Evolutionary conservation across 75 land plant species (phyloP).

Genomic region (Cunninghamia lanceolata): DNA sequence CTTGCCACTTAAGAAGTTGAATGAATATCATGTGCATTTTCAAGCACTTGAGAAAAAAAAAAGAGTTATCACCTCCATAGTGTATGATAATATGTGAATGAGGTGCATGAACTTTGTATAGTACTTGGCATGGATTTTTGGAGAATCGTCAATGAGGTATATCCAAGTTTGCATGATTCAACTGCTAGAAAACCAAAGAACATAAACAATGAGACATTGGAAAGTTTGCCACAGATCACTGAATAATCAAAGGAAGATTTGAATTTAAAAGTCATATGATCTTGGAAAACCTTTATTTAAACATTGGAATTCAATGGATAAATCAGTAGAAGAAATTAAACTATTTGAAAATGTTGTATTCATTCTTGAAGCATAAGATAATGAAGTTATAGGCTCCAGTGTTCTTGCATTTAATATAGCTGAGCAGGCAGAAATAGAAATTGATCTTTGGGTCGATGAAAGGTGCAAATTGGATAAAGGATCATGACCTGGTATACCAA

Average conservation of each 20-base stretch:
- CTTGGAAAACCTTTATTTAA: constrained; percentile 54
- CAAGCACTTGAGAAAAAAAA: too few relatives aligned
- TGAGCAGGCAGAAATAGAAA: constrained; percentile 53
- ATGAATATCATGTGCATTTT: constrained; percentile 60
- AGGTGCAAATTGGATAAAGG: too few relatives aligned
- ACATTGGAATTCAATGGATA: constrained; percentile 74
- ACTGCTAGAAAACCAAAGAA: constrained; percentile 20
- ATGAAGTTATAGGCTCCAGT: constrained; percentile 38
- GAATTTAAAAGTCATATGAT: constrained; percentile 63
- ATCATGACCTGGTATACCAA: too few relatives aligned
- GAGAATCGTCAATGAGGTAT: constrained; percentile 19
- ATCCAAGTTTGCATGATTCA: constrained; percentile 32
- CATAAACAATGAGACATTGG: constrained; percentile 34
- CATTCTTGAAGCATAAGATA: constrained; percentile 39
- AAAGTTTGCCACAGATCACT: constrained; percentile 20
- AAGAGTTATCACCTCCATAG: too few relatives aligned
- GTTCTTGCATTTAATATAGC: constrained; percentile 47
- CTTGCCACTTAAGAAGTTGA: constrained; percentile 56
- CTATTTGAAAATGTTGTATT: constrained; percentile 48
- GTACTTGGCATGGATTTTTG: constrained; percentile 21
- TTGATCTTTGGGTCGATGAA: constrained; percentile 42
- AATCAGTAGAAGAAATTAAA: constrained; percentile 45
- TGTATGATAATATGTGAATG: constrained; percentile 20
- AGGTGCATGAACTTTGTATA: constrained; percentile 18
- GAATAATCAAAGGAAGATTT: constrained; percentile 33